A percentile compares a stretch with the other conserved stretches of the same genome.
Conservation (phyloP, 768 basidiomycete genomes). For the Russula foetens region DNA sequence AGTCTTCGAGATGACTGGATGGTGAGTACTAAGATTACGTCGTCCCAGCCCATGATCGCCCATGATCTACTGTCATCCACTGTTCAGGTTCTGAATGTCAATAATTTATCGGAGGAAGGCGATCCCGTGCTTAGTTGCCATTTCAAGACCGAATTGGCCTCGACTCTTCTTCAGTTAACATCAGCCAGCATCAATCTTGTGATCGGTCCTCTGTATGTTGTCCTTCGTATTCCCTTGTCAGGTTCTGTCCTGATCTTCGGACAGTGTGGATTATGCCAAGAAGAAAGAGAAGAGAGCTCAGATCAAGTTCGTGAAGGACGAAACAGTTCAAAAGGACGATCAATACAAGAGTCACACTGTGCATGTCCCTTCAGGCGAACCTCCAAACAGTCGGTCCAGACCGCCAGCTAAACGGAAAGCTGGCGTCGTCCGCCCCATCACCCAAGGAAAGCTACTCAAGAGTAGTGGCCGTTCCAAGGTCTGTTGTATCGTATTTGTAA, state of each 20-base stretch:
- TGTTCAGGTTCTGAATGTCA: constrained; percentile 65
- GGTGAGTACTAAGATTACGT: constrained; percentile 35
- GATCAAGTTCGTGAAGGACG: constrained; percentile 87
- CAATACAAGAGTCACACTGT: constrained; percentile 91
- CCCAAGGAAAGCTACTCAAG: constrained; percentile 71
- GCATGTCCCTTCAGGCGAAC: constrained; percentile 81
- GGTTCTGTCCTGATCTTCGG: background rate
- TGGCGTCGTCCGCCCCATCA: constrained; percentile 77
- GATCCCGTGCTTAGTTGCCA: constrained; percentile 86
- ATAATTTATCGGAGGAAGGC: constrained; percentile 75
- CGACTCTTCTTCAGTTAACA: constrained; percentile 74
- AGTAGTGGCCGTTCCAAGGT: constrained; percentile 63
- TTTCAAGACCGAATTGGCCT: constrained; percentile 93
- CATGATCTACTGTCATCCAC: background rate
- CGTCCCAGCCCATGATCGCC: background rate
- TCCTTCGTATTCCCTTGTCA: background rate
- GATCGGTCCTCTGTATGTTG: constrained; percentile 68
- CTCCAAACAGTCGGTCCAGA: constrained; percentile 69
- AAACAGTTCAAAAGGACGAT: constrained; percentile 69
- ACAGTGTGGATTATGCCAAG: constrained; percentile 82
- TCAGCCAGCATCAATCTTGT: constrained; percentile 65
- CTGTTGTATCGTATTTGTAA: constrained; percentile 2
- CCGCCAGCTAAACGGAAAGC: constrained; percentile 85
- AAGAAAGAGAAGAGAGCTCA: constrained; percentile 93
- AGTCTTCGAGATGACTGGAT: constrained; percentile 93